These are phyloP conservation scores for Fraxinus dipetala DNA, from an alignment of 305 asterid genomes.

Conservation along the genomic window DNA sequence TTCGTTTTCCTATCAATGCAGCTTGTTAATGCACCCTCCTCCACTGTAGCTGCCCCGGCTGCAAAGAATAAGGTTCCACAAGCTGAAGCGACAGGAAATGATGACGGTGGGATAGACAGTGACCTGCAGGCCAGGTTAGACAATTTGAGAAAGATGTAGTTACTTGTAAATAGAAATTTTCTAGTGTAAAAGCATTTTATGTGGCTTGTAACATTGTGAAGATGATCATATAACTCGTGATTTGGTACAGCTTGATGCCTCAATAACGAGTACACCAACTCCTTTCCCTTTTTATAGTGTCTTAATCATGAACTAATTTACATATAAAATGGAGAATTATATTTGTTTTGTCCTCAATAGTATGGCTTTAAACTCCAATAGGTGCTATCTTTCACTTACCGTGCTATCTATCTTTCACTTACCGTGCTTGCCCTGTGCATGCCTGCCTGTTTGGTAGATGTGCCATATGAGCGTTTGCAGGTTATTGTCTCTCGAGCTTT, in stretches of 20 bases:
- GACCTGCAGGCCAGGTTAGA: constrained; percentile 99
- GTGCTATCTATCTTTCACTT: background rate
- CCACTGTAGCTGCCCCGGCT: constrained; percentile 82
- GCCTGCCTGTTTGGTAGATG: background rate
- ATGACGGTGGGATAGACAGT: constrained; percentile 85
- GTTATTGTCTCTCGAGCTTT: background rate
- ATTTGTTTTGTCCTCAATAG: background rate
- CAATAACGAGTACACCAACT: constrained; percentile 19
- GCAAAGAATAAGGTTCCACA: constrained; percentile 76
- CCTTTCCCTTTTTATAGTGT: background rate
- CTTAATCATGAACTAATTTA: background rate
- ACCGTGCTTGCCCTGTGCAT: background rate
- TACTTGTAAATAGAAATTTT: background rate
- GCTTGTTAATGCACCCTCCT: constrained; percentile 96
- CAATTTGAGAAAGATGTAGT: constrained; percentile 90
- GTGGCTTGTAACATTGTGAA: constrained; percentile 45
- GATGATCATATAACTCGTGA: constrained; percentile 19
- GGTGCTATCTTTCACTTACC: background rate
- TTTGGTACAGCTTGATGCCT: constrained; percentile 29
- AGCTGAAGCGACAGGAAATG: constrained; percentile 81
- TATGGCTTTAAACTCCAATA: background rate
- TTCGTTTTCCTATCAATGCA: constrained; percentile 33
- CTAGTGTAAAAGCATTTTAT: constrained; percentile 16
- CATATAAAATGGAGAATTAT: background rate
- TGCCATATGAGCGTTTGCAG: background rate